Evolutionary conservation across 768 basidiomycete genomes (phyloP).

Genomic region (Cantharellus cinnabarinus): DNA sequence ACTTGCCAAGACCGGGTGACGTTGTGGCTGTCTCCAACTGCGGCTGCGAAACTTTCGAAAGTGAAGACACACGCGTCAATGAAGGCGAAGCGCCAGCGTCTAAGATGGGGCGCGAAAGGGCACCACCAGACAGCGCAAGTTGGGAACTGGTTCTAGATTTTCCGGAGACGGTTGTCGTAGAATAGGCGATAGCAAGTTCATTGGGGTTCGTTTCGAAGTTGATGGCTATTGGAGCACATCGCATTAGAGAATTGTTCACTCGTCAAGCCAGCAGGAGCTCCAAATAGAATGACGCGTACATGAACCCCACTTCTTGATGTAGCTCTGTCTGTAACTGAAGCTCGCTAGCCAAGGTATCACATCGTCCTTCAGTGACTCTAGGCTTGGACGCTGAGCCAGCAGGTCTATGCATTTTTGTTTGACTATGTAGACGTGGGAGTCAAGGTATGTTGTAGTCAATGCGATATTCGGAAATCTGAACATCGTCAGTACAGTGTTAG

Average conservation of each 20-base stretch:
- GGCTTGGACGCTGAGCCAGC: slow-evolving; percentile 37
- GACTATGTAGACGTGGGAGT: slow-evolving; percentile 87
- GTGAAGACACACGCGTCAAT: background rate
- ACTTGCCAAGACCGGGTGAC: slow-evolving; percentile 33
- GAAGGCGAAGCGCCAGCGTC: background rate
- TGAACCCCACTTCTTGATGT: background rate
- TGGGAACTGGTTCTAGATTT: background rate
- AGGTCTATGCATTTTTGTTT: slow-evolving; percentile 50
- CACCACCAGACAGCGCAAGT: background rate
- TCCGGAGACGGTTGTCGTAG: slow-evolving; percentile 17
- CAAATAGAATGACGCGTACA: background rate
- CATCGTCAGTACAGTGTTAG: background rate
- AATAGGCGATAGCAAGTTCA: slow-evolving; percentile 25
- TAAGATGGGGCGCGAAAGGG: background rate
- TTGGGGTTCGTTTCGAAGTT: slow-evolving; percentile 26
- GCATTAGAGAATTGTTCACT: background rate
- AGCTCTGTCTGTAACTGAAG: slow-evolving; percentile 35
- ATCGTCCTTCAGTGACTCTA: slow-evolving; percentile 75
- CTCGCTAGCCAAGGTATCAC: slow-evolving; percentile 88
- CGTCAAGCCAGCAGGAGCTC: background rate
- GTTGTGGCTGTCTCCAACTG: slow-evolving; percentile 13
- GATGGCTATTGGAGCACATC: background rate
- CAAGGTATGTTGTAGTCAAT: slow-evolving; percentile 32
- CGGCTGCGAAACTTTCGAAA: background rate
- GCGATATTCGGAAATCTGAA: slow-evolving; percentile 1